Evolutionary conservation across 352 stramenopile genomes (phyloP).

Genomic region (Phytophthora sp.): DNA sequence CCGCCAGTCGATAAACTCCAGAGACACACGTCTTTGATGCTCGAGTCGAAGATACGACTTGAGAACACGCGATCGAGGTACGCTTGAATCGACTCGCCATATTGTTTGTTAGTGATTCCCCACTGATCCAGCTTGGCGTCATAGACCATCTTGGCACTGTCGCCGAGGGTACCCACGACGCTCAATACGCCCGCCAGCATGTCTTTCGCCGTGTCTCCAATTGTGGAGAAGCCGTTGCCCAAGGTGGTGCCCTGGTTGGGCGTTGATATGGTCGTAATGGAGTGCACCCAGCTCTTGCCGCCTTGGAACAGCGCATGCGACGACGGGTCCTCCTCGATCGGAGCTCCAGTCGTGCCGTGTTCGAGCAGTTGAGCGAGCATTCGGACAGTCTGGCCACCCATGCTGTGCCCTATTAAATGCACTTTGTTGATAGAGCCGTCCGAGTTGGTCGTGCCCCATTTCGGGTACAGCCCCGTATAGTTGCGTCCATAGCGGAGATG

Average conservation of each 20-base stretch:
- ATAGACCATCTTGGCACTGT: conserved; percentile 41
- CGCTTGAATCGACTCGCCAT: conserved; percentile 31
- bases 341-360: conserved; percentile 52
- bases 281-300: conserved; percentile 71
- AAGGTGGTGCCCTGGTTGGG: conserved; percentile 70
- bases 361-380: conserved; percentile 72
- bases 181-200: conserved; percentile 36
- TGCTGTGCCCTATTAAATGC: conserved; percentile 78
- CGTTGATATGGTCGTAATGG: conserved; percentile 66
- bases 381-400: conserved; percentile 79
- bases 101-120: conserved; percentile 39
- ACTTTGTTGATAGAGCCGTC: conserved; percentile 69
- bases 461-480: conserved; percentile 58
- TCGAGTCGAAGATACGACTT: conserved; percentile 42
- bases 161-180: conserved; percentile 36
- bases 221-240: conserved; percentile 47
- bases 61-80: conserved; percentile 55
- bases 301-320: conserved; percentile 57
- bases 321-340: conserved; percentile 31
- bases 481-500: conserved; percentile 51
- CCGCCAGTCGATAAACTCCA: conserved; percentile 56
- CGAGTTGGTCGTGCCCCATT: conserved; percentile 54
- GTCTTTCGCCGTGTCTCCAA: conserved; percentile 46
- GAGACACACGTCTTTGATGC: conserved; percentile 51
- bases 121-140: conserved; percentile 63